Base-by-base conservation (phyloP, 1,284 basidiomycete species). In the Kwoniella shivajii region DNA sequence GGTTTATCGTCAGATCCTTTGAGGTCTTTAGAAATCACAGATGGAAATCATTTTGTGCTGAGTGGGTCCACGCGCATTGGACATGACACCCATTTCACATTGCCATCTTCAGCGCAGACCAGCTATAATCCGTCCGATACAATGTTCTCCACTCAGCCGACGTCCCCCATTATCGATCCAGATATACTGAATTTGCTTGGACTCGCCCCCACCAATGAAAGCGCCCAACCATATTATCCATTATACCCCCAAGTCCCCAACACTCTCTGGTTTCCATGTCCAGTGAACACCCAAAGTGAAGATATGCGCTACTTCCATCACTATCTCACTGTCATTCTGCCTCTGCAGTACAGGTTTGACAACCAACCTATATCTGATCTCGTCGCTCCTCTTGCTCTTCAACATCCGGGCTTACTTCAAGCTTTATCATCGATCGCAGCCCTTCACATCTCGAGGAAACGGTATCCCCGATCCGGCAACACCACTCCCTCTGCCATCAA, bases 301-400 rank as follows among this genome's bases (percentile, higher is more conserved):
- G 41, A 59, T 18, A 50, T 61, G 54, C 53, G 56, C 6, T 67
- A 64, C 52, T 54, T 69, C 22, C 57, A 64, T 20, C 67, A 69
- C 54, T 69, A 69, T 53, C 59, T 67, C 20, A 59, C 56, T 11
- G 60, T 66, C n/a, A 64, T 69, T 26, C 56, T 69, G 37, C 67
- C 67, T 18, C 57, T 63, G 24, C 63, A 65, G 50, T 69, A 61
- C 41, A 57, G 61, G 11, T 63, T 69, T 36, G 60, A 59, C 42
- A 56, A 54, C 31, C 45, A 55, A 24, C 54, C 59, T 1, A 57
- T 67, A 7, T 48, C 56, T 24, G 64, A 66, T 22, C 37, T 63
- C 7, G 59, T 68, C 24, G 51, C 62, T 1, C 60, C 62, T 2
- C 44, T 68, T 4, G 66, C 66, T 1, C 48, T 67, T 27, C 30